phyloP scores from a whole-genome alignment of 1,284 basidiomycete genomes.

The Microbotryum intermedium region DNA sequence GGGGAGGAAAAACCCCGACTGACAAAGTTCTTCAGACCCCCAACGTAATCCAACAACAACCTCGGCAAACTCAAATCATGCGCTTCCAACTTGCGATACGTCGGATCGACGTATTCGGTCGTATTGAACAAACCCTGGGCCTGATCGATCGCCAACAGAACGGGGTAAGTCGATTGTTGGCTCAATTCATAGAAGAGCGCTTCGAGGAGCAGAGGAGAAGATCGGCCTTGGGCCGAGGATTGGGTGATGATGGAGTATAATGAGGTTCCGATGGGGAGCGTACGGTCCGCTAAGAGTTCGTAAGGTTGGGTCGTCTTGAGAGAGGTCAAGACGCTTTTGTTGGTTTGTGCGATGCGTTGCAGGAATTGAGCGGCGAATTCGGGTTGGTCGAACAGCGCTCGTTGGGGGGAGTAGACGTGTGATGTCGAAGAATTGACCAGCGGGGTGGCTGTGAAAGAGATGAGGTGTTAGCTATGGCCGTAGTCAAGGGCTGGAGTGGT shows the following conservation, averaged over 20 bases:
- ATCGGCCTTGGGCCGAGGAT: no score
- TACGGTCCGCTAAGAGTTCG: conserved; percentile 58
- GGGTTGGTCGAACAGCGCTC: conserved; percentile 72
- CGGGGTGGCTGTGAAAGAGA: conserved; percentile 48
- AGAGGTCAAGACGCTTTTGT: conserved; percentile 36
- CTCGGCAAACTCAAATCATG: conserved; percentile 77
- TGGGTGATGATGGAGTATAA: not conserved
- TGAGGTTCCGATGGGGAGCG: conserved; percentile 43
- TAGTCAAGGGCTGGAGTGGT: no score
- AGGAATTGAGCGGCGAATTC: conserved; percentile 40
- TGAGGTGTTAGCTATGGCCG: no score
- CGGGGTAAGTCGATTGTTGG: conserved; percentile 46
- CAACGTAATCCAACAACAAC: conserved; percentile 64
- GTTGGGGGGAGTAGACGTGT: conserved; percentile 65
- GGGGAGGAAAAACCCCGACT: conserved; percentile 35
- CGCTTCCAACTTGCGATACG: conserved; percentile 60
- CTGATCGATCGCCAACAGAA: conserved; percentile 79
- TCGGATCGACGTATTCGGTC: conserved; percentile 67
- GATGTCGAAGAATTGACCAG: conserved; percentile 70
- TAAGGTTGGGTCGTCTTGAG: conserved; percentile 33
- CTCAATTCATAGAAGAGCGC: not conserved
- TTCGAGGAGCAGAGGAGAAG: not conserved
- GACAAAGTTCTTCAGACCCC: conserved; percentile 60
- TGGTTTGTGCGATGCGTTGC: conserved; percentile 37
- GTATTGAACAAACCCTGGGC: conserved; percentile 69